Percentiles rank a stretch among this genome's conserved stretches.
These are phyloP conservation scores for Globisporangium emineosum DNA, from an alignment of 352 stramenopile genomes.

Conservation along the genomic window DNA sequence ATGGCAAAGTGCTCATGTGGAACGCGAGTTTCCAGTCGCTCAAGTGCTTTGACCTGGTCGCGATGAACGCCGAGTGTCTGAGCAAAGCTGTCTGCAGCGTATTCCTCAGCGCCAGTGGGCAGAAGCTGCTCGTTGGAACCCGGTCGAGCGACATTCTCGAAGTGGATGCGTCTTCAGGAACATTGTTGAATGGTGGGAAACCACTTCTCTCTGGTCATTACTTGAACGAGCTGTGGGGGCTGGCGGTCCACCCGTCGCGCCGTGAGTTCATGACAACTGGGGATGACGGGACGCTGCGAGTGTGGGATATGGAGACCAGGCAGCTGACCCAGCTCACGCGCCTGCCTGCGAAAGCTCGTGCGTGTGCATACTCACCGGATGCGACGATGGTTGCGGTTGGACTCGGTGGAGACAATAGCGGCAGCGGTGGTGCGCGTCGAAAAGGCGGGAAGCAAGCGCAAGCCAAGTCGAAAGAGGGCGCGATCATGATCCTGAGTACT, in stretches of 20 bases:
- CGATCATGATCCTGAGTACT: constrained; percentile 36
- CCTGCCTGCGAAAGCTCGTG: constrained; percentile 50
- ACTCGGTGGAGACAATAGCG: constrained; percentile 56
- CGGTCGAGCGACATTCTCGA: constrained; percentile 88
- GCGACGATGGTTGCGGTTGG: constrained; percentile 83
- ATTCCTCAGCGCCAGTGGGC: constrained; percentile 35
- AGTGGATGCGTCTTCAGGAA: constrained; percentile 37
- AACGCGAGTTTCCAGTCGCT: constrained; percentile 64
- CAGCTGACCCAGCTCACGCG: constrained; percentile 35
- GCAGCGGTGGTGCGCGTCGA: constrained; percentile 25
- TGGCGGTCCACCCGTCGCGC: constrained; percentile 68
- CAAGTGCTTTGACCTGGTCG: constrained; percentile 55
- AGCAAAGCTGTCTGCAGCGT: constrained; percentile 43
- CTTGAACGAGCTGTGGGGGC: constrained; percentile 70
- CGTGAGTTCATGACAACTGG: constrained; percentile 67
- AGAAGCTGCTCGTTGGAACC: constrained; percentile 79
- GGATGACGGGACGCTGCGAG: constrained; percentile 76
- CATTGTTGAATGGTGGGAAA: constrained; percentile 33
- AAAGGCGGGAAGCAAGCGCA: constrained; percentile 21
- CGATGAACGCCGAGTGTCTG: constrained; percentile 34
- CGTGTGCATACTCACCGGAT: constrained; percentile 87
- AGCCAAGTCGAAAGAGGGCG: constrained; percentile 45
- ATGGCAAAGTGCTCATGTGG: constrained; percentile 70
- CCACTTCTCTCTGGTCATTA: constrained; percentile 68
- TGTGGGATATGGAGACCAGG: constrained; percentile 79